These are phyloP conservation scores for Pythium insidiosum DNA, from an alignment of 352 stramenopile species.

Conservation along the genomic window DNA sequence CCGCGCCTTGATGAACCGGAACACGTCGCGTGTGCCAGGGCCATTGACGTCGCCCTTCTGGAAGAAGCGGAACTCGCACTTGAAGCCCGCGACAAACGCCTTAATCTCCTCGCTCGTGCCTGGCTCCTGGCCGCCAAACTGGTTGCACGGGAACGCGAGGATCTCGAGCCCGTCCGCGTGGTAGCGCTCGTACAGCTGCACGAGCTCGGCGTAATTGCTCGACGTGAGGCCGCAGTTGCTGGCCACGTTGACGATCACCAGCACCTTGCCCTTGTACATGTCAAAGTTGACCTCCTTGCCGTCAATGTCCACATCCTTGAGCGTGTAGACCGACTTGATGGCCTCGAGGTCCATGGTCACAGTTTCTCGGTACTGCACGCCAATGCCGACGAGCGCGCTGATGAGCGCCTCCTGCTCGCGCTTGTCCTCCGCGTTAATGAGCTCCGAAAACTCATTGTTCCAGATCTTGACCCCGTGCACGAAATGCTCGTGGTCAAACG, in stretches of 20 bases:
- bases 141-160: slow-evolving; percentile 72
- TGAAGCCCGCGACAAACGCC: slow-evolving; percentile 12
- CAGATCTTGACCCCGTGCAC: slow-evolving; percentile 38
- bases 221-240: slow-evolving; percentile 68
- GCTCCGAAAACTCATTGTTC: slow-evolving; percentile 17
- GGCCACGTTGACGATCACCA: slow-evolving; percentile 74
- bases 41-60: slow-evolving; percentile 73
- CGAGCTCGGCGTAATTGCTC: slow-evolving; percentile 70
- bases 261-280: slow-evolving; percentile 26
- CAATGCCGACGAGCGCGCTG: slow-evolving; percentile 32
- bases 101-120: slow-evolving; percentile 23
- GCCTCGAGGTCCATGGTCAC: slow-evolving; percentile 21
- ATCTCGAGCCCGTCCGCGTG: slow-evolving; percentile 25
- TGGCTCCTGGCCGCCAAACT: slow-evolving; percentile 70
- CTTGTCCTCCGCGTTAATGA: slow-evolving; percentile 25
- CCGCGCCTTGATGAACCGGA: slow-evolving; percentile 52
- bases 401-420: slow-evolving; percentile 42
- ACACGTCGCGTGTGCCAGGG: slow-evolving; percentile 44
- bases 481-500: slow-evolving; percentile 18
- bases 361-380: slow-evolving; percentile 34
- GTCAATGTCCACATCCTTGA: slow-evolving; percentile 16
- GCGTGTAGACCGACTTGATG: slow-evolving; percentile 62
- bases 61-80: slow-evolving; percentile 29
- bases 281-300: slow-evolving; percentile 15
- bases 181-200: slow-evolving; percentile 42